These are phyloP conservation scores for Lipomyces japonicus DNA, from an alignment of 805 yeast genomes.

Conservation along the genomic window DNA sequence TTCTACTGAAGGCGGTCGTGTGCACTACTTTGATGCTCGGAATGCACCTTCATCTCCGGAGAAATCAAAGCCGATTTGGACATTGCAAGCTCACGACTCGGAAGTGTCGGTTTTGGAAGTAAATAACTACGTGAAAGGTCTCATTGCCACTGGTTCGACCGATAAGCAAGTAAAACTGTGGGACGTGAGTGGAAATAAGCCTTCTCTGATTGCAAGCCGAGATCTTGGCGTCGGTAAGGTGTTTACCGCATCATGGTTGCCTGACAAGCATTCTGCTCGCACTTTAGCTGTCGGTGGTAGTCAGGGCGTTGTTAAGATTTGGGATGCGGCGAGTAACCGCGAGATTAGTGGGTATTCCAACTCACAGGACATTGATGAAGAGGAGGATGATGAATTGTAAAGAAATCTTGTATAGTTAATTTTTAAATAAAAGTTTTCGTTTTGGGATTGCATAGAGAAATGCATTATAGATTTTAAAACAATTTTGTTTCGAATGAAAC, in stretches of 20 bases:
- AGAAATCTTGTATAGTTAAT: too few relatives aligned
- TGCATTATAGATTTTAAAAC: too few relatives aligned
- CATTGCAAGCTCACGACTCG: constrained; percentile 93
- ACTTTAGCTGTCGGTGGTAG: constrained; percentile 79
- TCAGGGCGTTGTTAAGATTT: constrained; percentile 75
- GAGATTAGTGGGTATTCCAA: too few relatives aligned
- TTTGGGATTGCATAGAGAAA: too few relatives aligned
- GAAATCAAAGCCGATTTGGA: constrained; percentile 77
- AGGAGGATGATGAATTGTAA: too few relatives aligned
- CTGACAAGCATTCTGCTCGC: constrained; percentile 79
- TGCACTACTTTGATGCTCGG: constrained; percentile 85
- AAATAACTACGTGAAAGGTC: constrained; percentile 62
- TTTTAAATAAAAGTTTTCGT: too few relatives aligned
- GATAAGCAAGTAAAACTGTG: constrained; percentile 84
- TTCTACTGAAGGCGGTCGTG: constrained; percentile 87
- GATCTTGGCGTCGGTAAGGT: constrained; percentile 95
- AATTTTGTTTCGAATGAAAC: too few relatives aligned
- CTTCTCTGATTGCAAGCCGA: constrained; percentile 84
- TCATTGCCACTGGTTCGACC: constrained; percentile 82
- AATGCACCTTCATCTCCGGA: constrained; percentile 28
- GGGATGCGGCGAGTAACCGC: constrained; percentile 86
- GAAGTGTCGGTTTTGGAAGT: constrained; percentile 81
- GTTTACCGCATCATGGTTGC: constrained; percentile 74
- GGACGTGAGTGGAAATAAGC: constrained; percentile 62
- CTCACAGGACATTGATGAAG: too few relatives aligned